A percentile compares a stretch with the other conserved stretches of the same genome.
phyloP scores from a whole-genome alignment of 2,329 filamentous ascomycete genomes.

The Aulographum hederae region DNA sequence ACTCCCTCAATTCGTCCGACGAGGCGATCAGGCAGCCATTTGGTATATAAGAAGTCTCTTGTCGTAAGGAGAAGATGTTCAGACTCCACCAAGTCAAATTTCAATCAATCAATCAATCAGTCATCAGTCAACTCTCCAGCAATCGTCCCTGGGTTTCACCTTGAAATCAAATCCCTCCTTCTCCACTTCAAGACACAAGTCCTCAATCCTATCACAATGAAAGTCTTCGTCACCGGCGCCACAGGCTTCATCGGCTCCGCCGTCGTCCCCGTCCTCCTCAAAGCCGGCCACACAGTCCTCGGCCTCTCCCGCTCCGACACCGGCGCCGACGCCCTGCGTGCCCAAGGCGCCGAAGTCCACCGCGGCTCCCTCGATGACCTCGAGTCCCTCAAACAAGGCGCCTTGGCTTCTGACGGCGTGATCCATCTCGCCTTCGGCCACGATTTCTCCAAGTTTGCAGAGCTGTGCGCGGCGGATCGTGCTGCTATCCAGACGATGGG shows the following conservation, averaged over 20 bases:
- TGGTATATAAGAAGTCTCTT: too few species aligned
- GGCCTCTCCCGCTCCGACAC: conserved; percentile 21
- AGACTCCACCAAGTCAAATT: too few species aligned
- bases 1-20: too few species aligned
- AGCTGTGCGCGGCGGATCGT: conserved; percentile 13
- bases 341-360: conserved; percentile 15
- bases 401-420: conserved; percentile 17
- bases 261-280: conserved; percentile 20
- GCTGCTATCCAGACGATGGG: conserved; percentile 20
- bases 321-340: conserved; percentile 11
- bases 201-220: conserved; percentile 12
- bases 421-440: conserved; percentile 25
- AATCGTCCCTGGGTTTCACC: too few species aligned
- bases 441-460: conserved; percentile 19
- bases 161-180: too few species aligned
- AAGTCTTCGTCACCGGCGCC: conserved; percentile 24
- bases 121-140: too few species aligned
- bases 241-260: conserved; percentile 24
- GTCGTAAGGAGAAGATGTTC: too few species aligned
- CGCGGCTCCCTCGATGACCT: conserved; percentile 19
- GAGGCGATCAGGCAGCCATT: too few species aligned
- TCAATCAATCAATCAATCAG: too few species aligned
- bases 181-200: too few species aligned
- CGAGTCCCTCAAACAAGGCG: conserved; percentile 15
- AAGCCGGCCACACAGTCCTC: conserved; percentile 20